Base-by-base conservation (phyloP, 2,329 filamentous ascomycete species). In the Ophiostoma triangulosporum region DNA sequence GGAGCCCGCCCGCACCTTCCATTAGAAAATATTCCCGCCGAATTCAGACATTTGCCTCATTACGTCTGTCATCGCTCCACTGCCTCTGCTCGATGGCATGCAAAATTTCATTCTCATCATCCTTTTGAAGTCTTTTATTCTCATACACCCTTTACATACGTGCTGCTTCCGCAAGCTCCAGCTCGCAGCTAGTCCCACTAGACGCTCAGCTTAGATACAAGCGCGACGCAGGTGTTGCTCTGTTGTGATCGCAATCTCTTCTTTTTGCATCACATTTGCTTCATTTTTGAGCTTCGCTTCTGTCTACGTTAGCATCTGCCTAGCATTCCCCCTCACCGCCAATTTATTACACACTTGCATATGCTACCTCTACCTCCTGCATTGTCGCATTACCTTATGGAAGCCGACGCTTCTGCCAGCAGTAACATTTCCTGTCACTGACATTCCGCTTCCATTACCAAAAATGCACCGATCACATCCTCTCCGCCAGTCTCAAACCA, bases 391-490 rank as follows among this genome's bases (percentile, higher is more conserved):
- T 14, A 22, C 32, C 52, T 24, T 43, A 58, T 58, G 57, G 54
- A 56, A 43, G 35, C 32, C 26, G 32, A 43, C 45, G n/a, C 24
- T 40, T 29, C 55, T 26, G 22, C 31, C 50, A 38, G 50, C 52
- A 48, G 56, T 46, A 46, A 46, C 53, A 52, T 55, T 57, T 59
- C 59, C 58, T 60, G 59, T 57, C 62, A 62, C 54, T 57, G 56
- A 60, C 60, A 60, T 43, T 56, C 53, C 51, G 53, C 55, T 56
- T 60, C 22, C 48, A 45, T 51, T 22, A 32, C 48, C 61, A 61
- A 82, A 78, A 73, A 78, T 77, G 67, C 72, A 75, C 69, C 74
- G 75, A 56, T 70, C 72, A 59, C 76, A 78, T 64, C 74, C 77
- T 53, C 73, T 82, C 56, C 74, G 77, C 60, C 77, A 81, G 65